Evolutionary conservation across 2,329 filamentous ascomycete genomes (phyloP), one percentile per base, ranked within the genome.

Genomic region (Beauveria varroae): DNA sequence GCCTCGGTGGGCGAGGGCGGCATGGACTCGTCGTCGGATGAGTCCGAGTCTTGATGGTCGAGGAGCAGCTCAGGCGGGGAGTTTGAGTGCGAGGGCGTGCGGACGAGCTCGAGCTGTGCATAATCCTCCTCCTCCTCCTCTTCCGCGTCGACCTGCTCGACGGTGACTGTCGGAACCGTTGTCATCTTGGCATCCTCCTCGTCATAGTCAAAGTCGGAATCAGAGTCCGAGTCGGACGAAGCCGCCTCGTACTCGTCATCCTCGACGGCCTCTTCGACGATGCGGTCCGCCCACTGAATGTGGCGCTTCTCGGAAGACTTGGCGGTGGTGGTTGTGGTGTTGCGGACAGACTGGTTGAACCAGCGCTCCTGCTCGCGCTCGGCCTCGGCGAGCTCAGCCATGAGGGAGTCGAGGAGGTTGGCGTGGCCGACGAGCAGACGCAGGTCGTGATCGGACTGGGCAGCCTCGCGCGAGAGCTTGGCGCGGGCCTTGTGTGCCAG

Each of bases 321-420:
- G 56, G 61, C 41, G 62, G 65, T 22, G 20, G 71, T 70, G 64
- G 71, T 70, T 63, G 72, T 70, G 68, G 69, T 69, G 71, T 88
- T 89, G 73, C 85, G 87, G 76, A 97, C 90, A 64, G 91, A 95
- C 75, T 92, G 89, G 85, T 97, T 96, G 87, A 97, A 98, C 93
- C 93, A 97, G 67, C 86, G 88, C 78, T 98, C 93, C 78, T 98
- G 95, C 76, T 97, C 92, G 69, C 87, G 86, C 82, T 98, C 95
- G 72, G 93, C 93, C 63, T 96, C 91, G 76, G 92, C 90, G 63
- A 99, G 90, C 72, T 84, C 81, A 68, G 95, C 85, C 95, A 98
- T 98, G 72, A 99, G 81, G 46, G 88, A 88, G 79, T 99, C 95
- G 75, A 99, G 90, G 53, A 98, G 88, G 83, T 98, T 99, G 80